Evolutionary conservation across 2,329 filamentous ascomycete species (phyloP).

Genomic region (Monosporascus sp.): DNA sequence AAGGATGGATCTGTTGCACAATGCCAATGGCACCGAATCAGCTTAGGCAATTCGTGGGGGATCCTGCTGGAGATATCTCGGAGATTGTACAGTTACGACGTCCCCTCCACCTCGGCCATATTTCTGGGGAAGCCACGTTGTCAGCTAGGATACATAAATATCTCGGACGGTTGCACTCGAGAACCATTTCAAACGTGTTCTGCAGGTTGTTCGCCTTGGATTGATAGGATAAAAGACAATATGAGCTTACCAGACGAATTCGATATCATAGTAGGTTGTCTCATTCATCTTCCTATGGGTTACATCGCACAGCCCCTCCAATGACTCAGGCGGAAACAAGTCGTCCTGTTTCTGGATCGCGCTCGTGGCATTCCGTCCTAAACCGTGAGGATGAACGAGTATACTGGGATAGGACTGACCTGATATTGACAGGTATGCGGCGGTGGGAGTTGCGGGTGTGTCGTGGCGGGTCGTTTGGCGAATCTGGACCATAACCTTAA

Average conservation of each 20-base stretch:
- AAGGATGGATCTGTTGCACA: not conserved
- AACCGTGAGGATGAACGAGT: not conserved
- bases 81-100: not conserved
- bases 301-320: too few species aligned
- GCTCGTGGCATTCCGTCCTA: not conserved
- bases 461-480: constrained; percentile 57
- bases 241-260: not conserved
- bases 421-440: constrained; percentile 50
- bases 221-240: not conserved
- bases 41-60: not conserved
- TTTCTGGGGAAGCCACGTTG: not conserved
- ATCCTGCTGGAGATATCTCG: not conserved
- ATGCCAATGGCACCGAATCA: not conserved
- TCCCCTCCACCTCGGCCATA: not conserved
- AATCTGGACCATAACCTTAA: constrained; percentile 70
- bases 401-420: not conserved
- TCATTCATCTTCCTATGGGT: not conserved
- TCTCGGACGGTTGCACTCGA: not conserved
- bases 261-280: not conserved
- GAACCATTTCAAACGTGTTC: not conserved
- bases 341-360: too few species aligned
- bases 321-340: too few species aligned
- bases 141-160: not conserved
- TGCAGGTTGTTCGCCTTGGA: not conserved
- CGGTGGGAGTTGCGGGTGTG: constrained; percentile 62